Base-by-base conservation (phyloP, 345 rosid species). In the Linum lewisii region DNA sequence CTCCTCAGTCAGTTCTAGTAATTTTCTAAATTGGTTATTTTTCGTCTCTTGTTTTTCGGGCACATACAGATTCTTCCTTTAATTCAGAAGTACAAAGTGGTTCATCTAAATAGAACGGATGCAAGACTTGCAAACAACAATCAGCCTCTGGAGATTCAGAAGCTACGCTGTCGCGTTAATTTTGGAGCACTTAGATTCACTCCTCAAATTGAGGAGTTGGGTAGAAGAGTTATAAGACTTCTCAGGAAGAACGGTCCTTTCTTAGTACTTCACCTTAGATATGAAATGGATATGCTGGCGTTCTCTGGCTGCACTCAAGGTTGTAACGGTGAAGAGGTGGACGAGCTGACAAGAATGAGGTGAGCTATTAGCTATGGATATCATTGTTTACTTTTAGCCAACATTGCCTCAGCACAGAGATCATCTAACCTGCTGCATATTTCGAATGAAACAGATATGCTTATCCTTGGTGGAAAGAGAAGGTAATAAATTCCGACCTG, bases 221-320 rank as follows among this genome's bases (percentile, higher is more conserved):
- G 99, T 34, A 82, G 86, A 73, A 81, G 67, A 69, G 78, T 82
- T 24, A 90, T 85, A 38, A 65, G 63, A 56, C 78, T 89, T 63
- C 76, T 93, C 70, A 80, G 91, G 71, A 84, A 82, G 71, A 89
- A 42, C 13, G 97, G 97, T 29, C 95, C 92, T 32, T 91, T 84
- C 65, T 69, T 87, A 38, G 98, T 87, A 54, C 90, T 93, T 42
- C 99, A 93, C 79, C 95, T 93, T 16, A 80, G 99, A 63, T 93
- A 88, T 32, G 99, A 93, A 75, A 93, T 89, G 97, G 99, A 93
- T 73, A 93, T 93, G 99, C 61, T 93, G 68, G 89, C 99, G 2
- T 93, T 93, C 69, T 93, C 99, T 0, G 99, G 97, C 50, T 93
- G 99, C 75, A 83, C 97, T 44, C 94, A 77, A 68, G 95, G 95